Evolutionary conservation across 2,329 filamentous ascomycete species (phyloP), one percentile per base, ranked within the genome.

Genomic region (Cytospora schulzeri): DNA sequence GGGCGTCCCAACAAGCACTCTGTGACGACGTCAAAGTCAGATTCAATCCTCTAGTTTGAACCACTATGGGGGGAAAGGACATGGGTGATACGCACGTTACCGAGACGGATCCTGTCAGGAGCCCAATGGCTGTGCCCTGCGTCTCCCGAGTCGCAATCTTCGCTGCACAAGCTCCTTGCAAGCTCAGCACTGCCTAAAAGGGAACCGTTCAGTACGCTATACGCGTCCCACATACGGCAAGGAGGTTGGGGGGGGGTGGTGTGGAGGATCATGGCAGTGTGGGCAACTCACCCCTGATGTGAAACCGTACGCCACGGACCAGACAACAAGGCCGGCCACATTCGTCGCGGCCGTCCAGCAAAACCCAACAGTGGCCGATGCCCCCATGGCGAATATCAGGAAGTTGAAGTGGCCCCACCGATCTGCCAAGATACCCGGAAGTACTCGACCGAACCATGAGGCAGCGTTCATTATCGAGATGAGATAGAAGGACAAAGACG

Each of bases 381-480:
- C 61, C 2, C 74, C 58, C 2, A 71, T 70, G 1, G 74, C 72
- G 0, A 76, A 71, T 63, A 85, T 81, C 69, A 76, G 76, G 60
- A 75, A 68, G 71, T 79, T 79, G 74, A 73, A 79, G 33, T 75
- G 75, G 29, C 78, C 78, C 56, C 76, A 4, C 31, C 69, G 69
- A 71, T 79, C 77, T 51, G 80, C 83, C 4, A 77, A 67, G 55
- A 84, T 71, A 41, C 82, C 82, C 1, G 83, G 83, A 1, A 81
- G 64, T 70, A 85, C 83, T 60, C 83, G 81, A 19, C 83, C 83
- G 33, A 80, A 70, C 65, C 84, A 79, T 77, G 77, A 80, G 54
- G 80, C 77, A 38, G 81, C 80, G 69, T 84, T 85, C 72, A 90
- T 84, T 67, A 90, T 87, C 7, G 83, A 77, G 8, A 85, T 68